Conservation (phyloP, 106 monocot species). For the Iris macrosiphon region DNA sequence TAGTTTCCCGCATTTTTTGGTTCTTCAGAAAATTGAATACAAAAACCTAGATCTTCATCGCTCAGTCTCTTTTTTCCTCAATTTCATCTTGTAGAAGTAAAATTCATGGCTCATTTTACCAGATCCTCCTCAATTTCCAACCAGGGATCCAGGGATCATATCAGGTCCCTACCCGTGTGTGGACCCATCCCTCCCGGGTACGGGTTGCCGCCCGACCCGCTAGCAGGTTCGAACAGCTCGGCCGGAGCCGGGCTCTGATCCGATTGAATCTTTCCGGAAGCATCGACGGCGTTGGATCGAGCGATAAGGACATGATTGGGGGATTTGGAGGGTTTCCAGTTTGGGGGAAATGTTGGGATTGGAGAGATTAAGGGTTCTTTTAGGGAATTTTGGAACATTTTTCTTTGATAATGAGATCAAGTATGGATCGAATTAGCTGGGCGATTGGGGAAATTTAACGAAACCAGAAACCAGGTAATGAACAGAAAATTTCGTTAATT, state of each 20-base stretch:
- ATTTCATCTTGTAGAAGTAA: too few relatives aligned
- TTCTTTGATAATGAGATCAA: not conserved
- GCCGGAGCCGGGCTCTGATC: constrained; percentile 6
- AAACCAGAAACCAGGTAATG: too few relatives aligned
- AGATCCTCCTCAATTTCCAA: too few relatives aligned
- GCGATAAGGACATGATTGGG: constrained; percentile 2
- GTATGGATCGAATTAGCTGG: not conserved
- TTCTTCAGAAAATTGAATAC: too few relatives aligned
- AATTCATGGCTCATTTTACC: too few relatives aligned
- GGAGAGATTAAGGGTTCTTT: constrained; percentile 15
- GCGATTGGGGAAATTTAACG: not conserved
- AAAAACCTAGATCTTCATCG: too few relatives aligned
- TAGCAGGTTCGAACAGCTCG: constrained; percentile 23
- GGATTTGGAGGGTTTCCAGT: not conserved
- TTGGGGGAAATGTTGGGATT: constrained; percentile 10
- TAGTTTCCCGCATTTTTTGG: too few relatives aligned
- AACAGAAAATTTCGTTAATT: too few relatives aligned
- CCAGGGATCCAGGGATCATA: too few relatives aligned
- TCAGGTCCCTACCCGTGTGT: constrained; percentile 58
- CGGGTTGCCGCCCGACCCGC: constrained; percentile 12
- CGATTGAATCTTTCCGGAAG: constrained; percentile 9
- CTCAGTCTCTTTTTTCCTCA: too few relatives aligned
- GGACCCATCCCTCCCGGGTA: constrained; percentile 62
- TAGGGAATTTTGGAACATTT: constrained; percentile 22
- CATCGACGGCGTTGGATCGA: constrained; percentile 16